These are phyloP conservation scores for Mortierella sp. DNA, from an alignment of 371 early-diverging fungal species.

Conservation along the genomic window DNA sequence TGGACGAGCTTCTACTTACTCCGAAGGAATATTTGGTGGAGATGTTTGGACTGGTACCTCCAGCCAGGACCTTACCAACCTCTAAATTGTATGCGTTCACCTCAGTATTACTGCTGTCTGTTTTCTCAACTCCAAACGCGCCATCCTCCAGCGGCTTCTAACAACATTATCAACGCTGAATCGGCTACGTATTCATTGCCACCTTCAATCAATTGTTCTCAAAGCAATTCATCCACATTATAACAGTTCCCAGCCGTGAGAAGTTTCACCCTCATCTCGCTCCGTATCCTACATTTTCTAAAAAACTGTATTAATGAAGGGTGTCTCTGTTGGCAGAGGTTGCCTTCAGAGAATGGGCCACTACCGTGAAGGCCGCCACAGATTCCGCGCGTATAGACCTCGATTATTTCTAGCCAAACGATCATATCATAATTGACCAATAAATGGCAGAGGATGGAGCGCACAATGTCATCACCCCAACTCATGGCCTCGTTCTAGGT, in stretches of 20 bases:
- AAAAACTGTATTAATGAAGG: slow-evolving; percentile 15
- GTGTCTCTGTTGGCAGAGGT: slow-evolving; percentile 8
- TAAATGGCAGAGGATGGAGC: not conserved
- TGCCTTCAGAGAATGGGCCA: slow-evolving; percentile 1
- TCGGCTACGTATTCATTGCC: not conserved
- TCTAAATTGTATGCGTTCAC: not conserved
- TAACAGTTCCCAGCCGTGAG: slow-evolving; percentile 7
- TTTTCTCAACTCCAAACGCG: not conserved
- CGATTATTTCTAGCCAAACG: not conserved
- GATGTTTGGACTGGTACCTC: not conserved
- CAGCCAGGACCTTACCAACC: not conserved
- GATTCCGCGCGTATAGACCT: not conserved
- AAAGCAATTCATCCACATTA: not conserved
- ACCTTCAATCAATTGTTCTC: not conserved
- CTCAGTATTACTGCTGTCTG: not conserved
- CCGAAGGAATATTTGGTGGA: not conserved
- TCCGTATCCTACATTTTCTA: slow-evolving; percentile 27
- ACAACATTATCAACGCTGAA: not conserved
- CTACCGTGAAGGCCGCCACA: not conserved
- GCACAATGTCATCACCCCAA: not conserved
- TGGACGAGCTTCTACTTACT: not conserved
- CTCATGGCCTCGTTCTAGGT: slow-evolving; percentile 7
- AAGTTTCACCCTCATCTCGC: slow-evolving; percentile 14
- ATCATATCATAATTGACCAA: not conserved
- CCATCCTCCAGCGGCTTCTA: not conserved